A percentile compares a stretch with the other conserved stretches of the same genome.
phyloP scores from a whole-genome alignment of 2,329 filamentous ascomycete species.

The Paraphoma chrysanthemicola region DNA sequence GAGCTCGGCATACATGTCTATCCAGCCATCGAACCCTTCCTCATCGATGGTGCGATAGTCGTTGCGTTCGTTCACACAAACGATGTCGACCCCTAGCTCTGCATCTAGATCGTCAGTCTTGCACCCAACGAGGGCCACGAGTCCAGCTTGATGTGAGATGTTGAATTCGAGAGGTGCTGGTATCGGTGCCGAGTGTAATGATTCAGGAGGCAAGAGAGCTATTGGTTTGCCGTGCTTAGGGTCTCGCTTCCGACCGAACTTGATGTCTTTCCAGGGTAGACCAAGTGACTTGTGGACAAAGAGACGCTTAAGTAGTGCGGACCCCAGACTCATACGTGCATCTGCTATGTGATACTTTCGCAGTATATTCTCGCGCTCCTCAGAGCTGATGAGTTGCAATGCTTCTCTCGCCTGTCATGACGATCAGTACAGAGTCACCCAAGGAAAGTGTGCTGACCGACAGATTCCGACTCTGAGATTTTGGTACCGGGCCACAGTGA shows the following conservation, averaged over 20 bases:
- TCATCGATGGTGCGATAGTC: conserved; percentile 65
- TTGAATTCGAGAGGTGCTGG: conserved; percentile 70
- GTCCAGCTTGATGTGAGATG: conserved; percentile 77
- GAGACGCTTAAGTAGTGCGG: conserved; percentile 75
- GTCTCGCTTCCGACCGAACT: conserved; percentile 62
- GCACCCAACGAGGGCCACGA: conserved; percentile 70
- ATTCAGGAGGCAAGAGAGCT: conserved; percentile 53
- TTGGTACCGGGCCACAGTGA: conserved; percentile 55
- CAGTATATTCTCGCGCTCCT: conserved; percentile 65
- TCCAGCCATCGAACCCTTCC: conserved; percentile 70
- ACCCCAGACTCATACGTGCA: conserved; percentile 76
- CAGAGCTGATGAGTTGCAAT: conserved; percentile 51
- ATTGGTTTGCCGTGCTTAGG: conserved; percentile 60
- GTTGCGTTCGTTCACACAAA: conserved; percentile 74
- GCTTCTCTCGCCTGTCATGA: conserved; percentile 50
- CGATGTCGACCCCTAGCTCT: conserved; percentile 76
- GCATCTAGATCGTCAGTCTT: conserved; percentile 38
- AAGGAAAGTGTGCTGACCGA: neutral
- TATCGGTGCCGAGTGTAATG: neutral
- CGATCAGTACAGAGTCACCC: neutral
- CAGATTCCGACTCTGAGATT: conserved; percentile 40
- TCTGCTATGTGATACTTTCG: conserved; percentile 72
- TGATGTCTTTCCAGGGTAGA: conserved; percentile 67
- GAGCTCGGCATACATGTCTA: conserved; percentile 76
- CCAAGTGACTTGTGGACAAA: conserved; percentile 66